A percentile compares a stretch with the other conserved stretches of the same genome.
Conservation (phyloP, 805 yeast genomes). For the Komagataella pastoris region DNA sequence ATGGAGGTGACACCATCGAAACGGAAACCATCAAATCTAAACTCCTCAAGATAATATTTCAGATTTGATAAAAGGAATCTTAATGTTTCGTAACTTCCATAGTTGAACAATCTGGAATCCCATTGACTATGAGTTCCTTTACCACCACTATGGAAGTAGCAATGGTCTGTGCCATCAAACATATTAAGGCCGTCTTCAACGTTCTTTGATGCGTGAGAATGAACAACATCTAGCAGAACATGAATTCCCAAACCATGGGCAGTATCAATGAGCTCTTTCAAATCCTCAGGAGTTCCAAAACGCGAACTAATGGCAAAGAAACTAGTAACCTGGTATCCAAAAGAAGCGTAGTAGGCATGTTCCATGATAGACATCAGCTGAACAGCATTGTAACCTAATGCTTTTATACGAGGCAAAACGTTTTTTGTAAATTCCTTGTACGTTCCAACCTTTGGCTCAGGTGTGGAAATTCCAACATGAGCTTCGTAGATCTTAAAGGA, state of each 20-base stretch:
- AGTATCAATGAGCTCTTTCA: slow-evolving; percentile 79
- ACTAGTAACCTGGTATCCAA: slow-evolving; percentile 93
- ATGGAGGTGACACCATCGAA: slow-evolving; percentile 95
- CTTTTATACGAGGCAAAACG: slow-evolving; percentile 71
- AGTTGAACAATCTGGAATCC: slow-evolving; percentile 94
- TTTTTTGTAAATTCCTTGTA: slow-evolving; percentile 75
- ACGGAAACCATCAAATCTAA: slow-evolving; percentile 86
- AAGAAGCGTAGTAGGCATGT: slow-evolving; percentile 95
- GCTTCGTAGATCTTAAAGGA: slow-evolving; percentile 82
- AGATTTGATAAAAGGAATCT: slow-evolving; percentile 77
- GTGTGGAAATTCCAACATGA: slow-evolving; percentile 88
- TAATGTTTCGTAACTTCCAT: slow-evolving; percentile 82
- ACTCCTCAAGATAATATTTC: slow-evolving; percentile 72
- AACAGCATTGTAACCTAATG: slow-evolving; percentile 82
- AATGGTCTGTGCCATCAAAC: slow-evolving; percentile 93
- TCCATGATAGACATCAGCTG: slow-evolving; percentile 98
- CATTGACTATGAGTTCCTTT: slow-evolving; percentile 85
- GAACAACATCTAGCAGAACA: slow-evolving; percentile 85
- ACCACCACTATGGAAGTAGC: slow-evolving; percentile 80
- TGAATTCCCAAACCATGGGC: slow-evolving; percentile 84
- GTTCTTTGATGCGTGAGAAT: slow-evolving; percentile 91
- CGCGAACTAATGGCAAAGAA: slow-evolving; percentile 87
- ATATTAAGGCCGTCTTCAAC: slow-evolving; percentile 86
- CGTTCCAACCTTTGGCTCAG: slow-evolving; percentile 74
- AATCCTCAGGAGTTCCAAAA: slow-evolving; percentile 90